A percentile compares a stretch with the other conserved stretches of the same genome.
phyloP scores from a whole-genome alignment of 306 rosid genomes.

The Begonia loranthoides region DNA sequence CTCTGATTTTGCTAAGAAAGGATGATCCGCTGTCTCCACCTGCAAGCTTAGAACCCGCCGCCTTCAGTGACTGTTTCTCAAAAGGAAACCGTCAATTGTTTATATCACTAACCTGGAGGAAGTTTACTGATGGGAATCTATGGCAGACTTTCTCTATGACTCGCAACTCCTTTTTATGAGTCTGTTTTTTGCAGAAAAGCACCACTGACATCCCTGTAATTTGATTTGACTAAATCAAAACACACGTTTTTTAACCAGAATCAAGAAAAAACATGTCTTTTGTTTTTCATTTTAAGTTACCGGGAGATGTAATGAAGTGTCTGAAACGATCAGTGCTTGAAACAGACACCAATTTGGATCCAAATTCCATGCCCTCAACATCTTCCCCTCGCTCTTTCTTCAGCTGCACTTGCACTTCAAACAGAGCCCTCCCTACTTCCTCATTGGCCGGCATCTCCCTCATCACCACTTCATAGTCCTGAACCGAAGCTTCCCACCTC shows the following conservation, averaged over 20 bases:
- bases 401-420: slow-evolving; percentile 62
- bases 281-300: slow-evolving; percentile 13
- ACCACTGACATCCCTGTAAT: slow-evolving; percentile 87
- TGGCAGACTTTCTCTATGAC: slow-evolving; percentile 70
- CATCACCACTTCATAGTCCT: slow-evolving; percentile 69
- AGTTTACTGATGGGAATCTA: slow-evolving; percentile 73
- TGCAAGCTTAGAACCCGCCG: no score
- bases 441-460: slow-evolving; percentile 85
- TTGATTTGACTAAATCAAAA: neutral
- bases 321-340: slow-evolving; percentile 73
- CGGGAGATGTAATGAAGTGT: slow-evolving; percentile 76
- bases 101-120: slow-evolving; percentile 38
- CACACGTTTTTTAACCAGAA: neutral
- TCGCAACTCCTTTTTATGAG: slow-evolving; percentile 40
- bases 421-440: slow-evolving; percentile 80
- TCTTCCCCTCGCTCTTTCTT: slow-evolving; percentile 64
- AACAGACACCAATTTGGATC: slow-evolving; percentile 57
- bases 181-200: slow-evolving; percentile 58
- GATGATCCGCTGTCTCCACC: slow-evolving; percentile 82
- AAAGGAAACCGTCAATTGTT: no score
- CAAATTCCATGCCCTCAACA: slow-evolving; percentile 53
- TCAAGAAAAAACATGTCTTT: no score
- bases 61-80: no score
- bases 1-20: slow-evolving; percentile 72
- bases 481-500: slow-evolving; percentile 82